These are phyloP conservation scores for Phaseolus lunatus DNA, from an alignment of 306 rosid species.

Conservation along the genomic window DNA sequence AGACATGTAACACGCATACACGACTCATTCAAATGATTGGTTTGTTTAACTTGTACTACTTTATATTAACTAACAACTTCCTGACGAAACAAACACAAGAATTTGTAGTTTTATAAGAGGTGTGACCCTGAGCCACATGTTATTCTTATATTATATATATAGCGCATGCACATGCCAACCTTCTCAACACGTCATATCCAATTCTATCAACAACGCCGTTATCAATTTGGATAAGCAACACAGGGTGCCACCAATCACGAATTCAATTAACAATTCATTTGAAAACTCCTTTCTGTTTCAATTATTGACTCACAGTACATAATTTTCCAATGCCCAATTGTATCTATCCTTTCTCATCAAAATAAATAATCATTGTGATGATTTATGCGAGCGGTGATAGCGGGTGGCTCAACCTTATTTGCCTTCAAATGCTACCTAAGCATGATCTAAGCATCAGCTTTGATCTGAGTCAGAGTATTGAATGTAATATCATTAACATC, in stretches of 20 bases:
- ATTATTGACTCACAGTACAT: constrained; percentile 46
- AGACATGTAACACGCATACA: background rate
- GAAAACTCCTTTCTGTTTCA: constrained; percentile 37
- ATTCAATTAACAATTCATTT: constrained; percentile 37
- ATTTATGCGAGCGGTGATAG: background rate
- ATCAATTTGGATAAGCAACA: constrained; percentile 61
- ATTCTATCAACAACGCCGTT: constrained; percentile 34
- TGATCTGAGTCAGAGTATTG: constrained; percentile 15
- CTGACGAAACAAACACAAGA: constrained; percentile 44
- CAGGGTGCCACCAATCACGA: constrained; percentile 8
- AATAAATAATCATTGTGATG: constrained; percentile 24
- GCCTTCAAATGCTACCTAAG: constrained; percentile 28
- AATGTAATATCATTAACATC: background rate
- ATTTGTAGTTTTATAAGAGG: constrained; percentile 11
- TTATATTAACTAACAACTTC: constrained; percentile 34
- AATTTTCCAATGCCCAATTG: constrained; percentile 24
- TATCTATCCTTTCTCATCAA: constrained; percentile 44
- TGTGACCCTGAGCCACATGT: constrained; percentile 40
- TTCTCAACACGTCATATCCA: constrained; percentile 46
- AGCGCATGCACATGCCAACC: constrained; percentile 38
- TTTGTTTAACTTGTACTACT: background rate
- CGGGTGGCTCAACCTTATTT: constrained; percentile 14
- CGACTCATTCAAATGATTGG: constrained; percentile 42
- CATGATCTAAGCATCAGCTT: constrained; percentile 32
- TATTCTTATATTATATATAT: constrained; percentile 4